Conservation (phyloP, 1,139 yeast species). For the Yamadazyma taylorii region DNA sequence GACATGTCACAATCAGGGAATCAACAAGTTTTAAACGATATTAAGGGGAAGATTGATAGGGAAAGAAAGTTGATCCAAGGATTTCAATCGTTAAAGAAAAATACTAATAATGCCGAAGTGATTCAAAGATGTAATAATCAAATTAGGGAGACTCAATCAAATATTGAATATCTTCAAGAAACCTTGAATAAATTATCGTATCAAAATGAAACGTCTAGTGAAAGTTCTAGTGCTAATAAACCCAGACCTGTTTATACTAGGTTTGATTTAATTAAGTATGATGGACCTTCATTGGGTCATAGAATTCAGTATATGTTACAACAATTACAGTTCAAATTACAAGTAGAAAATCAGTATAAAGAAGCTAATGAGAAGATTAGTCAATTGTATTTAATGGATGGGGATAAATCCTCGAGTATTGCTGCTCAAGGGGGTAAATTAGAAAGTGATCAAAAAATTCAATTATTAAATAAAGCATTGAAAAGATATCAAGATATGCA, state of each 20-base stretch:
- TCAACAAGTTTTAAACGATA: constrained; percentile 51
- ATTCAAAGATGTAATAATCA: constrained; percentile 90
- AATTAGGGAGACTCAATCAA: constrained; percentile 87
- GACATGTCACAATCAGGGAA: not conserved
- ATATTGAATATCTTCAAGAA: constrained; percentile 83
- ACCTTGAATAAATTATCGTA: constrained; percentile 65
- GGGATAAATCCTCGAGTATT: constrained; percentile 80
- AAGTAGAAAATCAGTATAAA: constrained; percentile 89
- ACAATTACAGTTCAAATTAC: constrained; percentile 87
- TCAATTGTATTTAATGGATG: constrained; percentile 83
- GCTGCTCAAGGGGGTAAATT: constrained; percentile 87
- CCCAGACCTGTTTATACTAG: constrained; percentile 54
- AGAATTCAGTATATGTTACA: constrained; percentile 94
- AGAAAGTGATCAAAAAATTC: constrained; percentile 85
- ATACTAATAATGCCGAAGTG: constrained; percentile 75
- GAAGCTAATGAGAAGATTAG: constrained; percentile 90
- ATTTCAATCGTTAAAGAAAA: constrained; percentile 74
- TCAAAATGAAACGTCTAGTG: constrained; percentile 9
- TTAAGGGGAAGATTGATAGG: constrained; percentile 78
- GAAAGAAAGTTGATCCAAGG: constrained; percentile 88
- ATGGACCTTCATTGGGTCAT: constrained; percentile 94
- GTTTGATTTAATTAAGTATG: constrained; percentile 83
- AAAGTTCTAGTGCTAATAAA: constrained; percentile 2
- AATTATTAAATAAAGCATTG: constrained; percentile 76
- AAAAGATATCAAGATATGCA: constrained; percentile 90